Evolutionary conservation across 108 stramenopile species (phyloP).

Genomic region (Aurantiochytrium sp.): DNA sequence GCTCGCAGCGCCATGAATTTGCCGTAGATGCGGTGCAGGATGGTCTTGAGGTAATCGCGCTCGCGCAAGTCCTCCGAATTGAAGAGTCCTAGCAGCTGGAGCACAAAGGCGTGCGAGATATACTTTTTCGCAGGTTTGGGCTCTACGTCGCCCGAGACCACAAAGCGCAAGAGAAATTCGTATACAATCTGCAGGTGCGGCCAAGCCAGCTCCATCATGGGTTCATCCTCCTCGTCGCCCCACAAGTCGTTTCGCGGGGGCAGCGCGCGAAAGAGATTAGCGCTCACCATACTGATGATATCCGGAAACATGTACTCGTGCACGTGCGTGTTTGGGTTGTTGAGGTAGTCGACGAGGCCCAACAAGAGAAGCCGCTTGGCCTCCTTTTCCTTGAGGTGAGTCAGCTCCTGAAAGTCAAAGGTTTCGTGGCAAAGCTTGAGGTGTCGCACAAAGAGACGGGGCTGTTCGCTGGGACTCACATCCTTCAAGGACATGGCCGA

Average conservation of each 20-base stretch:
- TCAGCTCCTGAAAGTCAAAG: not conserved
- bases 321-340: conserved; percentile 8
- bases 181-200: conserved; percentile 40
- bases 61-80: conserved; percentile 32
- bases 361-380: not conserved
- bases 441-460: not conserved
- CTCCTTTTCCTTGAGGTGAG: not conserved
- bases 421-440: conserved; percentile 11
- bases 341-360: not conserved
- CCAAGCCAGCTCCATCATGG: conserved; percentile 32
- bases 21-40: conserved; percentile 31
- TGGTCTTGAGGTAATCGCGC: conserved; percentile 35
- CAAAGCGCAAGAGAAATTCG: conserved; percentile 35
- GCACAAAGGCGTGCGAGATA: conserved; percentile 17
- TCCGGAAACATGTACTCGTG: not conserved
- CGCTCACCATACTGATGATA: conserved; percentile 26
- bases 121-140: conserved; percentile 15
- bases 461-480: conserved; percentile 3
- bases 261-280: conserved; percentile 32
- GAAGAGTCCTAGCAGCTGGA: conserved; percentile 23
- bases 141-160: not conserved
- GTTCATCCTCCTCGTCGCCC: conserved; percentile 42
- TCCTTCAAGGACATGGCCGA: conserved; percentile 16
- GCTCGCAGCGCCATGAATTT: conserved; percentile 28
- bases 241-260: conserved; percentile 11